Evolutionary conservation across 495 filamentous ascomycete species (phyloP).

Genomic region (Rhizodiscina lignyota): DNA sequence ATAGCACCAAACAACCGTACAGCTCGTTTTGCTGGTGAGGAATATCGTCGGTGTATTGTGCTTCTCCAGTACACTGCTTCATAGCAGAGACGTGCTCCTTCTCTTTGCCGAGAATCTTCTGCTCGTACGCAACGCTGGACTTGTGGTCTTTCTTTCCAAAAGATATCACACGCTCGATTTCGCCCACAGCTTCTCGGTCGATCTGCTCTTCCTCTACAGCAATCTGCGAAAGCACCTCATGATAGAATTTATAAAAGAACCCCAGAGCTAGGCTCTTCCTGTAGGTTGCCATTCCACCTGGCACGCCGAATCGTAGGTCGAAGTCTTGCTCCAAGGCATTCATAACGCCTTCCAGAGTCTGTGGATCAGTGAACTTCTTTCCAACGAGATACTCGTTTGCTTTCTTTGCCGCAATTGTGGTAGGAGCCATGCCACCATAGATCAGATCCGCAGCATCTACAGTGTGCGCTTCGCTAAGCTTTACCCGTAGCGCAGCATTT

Average conservation of each 20-base stretch:
- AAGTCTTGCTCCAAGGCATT: constrained; percentile 76
- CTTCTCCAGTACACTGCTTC: constrained; percentile 87
- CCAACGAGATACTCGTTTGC: constrained; percentile 54
- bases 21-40: constrained; percentile 75
- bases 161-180: constrained; percentile 52
- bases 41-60: constrained; percentile 94
- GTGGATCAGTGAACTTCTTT: constrained; percentile 61
- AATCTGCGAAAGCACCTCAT: constrained; percentile 42
- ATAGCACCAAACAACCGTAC: constrained; percentile 74
- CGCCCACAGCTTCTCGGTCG: constrained; percentile 42
- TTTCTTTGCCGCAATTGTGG: constrained; percentile 66
- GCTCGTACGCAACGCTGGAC: constrained; percentile 43
- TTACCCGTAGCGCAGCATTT: constrained; percentile 62
- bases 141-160: constrained; percentile 45
- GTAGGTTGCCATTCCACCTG: constrained; percentile 93
- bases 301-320: constrained; percentile 67
- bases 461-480: constrained; percentile 42
- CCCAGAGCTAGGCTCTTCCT: constrained; percentile 75
- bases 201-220: constrained; percentile 23
- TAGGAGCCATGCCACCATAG: constrained; percentile 84
- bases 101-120: constrained; percentile 66
- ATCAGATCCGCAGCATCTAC: constrained; percentile 61
- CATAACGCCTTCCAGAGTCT: constrained; percentile 77
- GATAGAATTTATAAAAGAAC: constrained; percentile 83
- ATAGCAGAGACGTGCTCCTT: constrained; percentile 78